Evolutionary conservation across 2,329 filamentous ascomycete species (phyloP).

Genomic region (Aspergillus versicolor): DNA sequence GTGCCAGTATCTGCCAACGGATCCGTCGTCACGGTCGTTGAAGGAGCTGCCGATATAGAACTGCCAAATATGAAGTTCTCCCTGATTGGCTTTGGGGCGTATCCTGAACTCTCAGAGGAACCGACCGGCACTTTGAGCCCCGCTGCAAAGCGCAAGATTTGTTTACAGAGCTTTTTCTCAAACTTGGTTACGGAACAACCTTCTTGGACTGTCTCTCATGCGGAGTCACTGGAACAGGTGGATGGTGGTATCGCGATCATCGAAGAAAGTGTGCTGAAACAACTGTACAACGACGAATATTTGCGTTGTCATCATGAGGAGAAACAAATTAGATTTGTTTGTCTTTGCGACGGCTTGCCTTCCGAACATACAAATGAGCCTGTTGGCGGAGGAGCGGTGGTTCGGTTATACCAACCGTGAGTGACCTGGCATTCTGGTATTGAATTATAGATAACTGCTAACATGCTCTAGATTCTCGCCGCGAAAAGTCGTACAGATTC

Average conservation of each 20-base stretch:
- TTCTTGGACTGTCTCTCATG: conserved; percentile 20
- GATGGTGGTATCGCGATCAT: conserved; percentile 25
- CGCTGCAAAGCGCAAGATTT: conserved; percentile 27
- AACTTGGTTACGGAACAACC: conserved; percentile 18
- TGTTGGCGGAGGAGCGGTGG: neutral
- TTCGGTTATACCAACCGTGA: conserved; percentile 15
- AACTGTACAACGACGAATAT: conserved; percentile 1
- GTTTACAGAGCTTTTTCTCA: conserved; percentile 24
- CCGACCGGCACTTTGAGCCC: conserved; percentile 27
- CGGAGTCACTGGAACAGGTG: conserved; percentile 20
- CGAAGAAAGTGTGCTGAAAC: conserved; percentile 19
- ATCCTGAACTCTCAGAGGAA: conserved; percentile 24
- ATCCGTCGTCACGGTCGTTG: neutral
- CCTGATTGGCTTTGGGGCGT: conserved; percentile 26
- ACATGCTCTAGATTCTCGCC: neutral
- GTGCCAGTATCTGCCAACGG: neutral
- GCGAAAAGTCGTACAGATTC: conserved; percentile 1
- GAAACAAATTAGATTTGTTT: conserved; percentile 20
- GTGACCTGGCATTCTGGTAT: neutral
- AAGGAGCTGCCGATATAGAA: neutral
- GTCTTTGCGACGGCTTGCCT: conserved; percentile 11
- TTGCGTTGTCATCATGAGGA: neutral
- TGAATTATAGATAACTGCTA: neutral
- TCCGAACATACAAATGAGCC: neutral
- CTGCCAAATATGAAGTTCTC: conserved; percentile 7